Evolutionary conservation across 768 basidiomycete species (phyloP).

Genomic region (Fibroporia radiculosa): DNA sequence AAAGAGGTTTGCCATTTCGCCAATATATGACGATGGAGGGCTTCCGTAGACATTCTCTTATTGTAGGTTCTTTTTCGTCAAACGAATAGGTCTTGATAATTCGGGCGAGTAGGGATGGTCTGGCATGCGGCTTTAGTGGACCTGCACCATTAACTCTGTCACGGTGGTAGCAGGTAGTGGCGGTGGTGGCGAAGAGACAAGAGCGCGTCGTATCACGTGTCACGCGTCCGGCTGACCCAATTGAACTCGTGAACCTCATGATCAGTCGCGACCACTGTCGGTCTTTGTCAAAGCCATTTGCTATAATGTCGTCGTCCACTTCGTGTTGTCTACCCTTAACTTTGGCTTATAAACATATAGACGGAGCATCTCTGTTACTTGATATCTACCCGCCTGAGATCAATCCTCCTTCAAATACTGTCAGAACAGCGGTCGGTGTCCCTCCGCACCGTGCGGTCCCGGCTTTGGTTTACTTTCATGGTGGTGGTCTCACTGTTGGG

Average conservation of each 20-base stretch:
- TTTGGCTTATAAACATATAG: constrained; percentile 29
- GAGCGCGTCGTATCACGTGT: constrained; percentile 2
- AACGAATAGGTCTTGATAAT: too few relatives aligned
- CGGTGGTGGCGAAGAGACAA: background rate
- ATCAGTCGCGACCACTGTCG: too few relatives aligned
- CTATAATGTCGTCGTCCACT: background rate
- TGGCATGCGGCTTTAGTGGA: too few relatives aligned
- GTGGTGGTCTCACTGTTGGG: constrained; percentile 56
- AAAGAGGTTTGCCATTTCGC: constrained; percentile 25
- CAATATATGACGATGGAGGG: constrained; percentile 13
- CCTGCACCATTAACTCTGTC: too few relatives aligned
- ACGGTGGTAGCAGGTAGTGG: background rate
- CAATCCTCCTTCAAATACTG: constrained; percentile 30
- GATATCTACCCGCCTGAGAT: constrained; percentile 27
- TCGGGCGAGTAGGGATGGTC: too few relatives aligned
- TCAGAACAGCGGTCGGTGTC: background rate
- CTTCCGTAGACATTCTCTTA: constrained; percentile 15
- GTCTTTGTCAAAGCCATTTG: background rate
- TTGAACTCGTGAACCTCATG: background rate
- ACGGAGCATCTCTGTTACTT: constrained; percentile 18
- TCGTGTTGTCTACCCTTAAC: constrained; percentile 13
- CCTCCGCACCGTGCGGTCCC: constrained; percentile 15
- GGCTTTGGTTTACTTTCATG: constrained; percentile 34
- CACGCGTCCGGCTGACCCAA: background rate
- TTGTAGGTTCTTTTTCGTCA: too few relatives aligned